These are phyloP conservation scores for Euptelea pleiosperma DNA, from an alignment of 164 flowering plant genomes.

Conservation along the genomic window DNA sequence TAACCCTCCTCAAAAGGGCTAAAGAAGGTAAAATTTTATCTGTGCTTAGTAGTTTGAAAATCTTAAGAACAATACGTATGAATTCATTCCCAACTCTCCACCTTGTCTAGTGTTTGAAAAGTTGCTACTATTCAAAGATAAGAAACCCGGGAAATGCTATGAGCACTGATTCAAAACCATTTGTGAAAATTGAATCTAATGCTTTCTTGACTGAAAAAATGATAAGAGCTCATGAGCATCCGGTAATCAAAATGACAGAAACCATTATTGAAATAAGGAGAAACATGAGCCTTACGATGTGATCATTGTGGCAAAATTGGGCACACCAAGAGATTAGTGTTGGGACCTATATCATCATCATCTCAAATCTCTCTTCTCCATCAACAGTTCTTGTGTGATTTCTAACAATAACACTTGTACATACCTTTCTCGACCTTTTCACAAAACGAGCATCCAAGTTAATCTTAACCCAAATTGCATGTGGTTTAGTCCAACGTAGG, in stretches of 20 bases:
- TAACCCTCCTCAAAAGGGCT: conserved; percentile 1
- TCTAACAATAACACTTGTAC: too few relatives aligned
- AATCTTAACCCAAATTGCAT: too few relatives aligned
- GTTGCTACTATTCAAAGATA: conserved; percentile 2
- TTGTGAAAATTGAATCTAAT: not conserved
- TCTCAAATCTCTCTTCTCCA: conserved; percentile 1
- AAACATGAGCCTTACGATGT: too few relatives aligned
- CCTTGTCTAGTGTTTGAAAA: conserved; percentile 9
- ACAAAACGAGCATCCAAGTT: too few relatives aligned
- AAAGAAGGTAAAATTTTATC: conserved; percentile 12
- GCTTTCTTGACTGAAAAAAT: not conserved
- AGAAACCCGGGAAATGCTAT: conserved; percentile 8
- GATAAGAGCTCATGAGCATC: too few relatives aligned
- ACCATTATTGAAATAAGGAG: not conserved
- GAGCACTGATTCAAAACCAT: not conserved
- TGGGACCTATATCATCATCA: conserved; percentile 10
- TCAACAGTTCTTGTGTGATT: too few relatives aligned
- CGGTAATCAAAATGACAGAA: not conserved
- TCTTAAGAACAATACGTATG: conserved; percentile 12
- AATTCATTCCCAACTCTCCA: not conserved
- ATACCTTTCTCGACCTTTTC: too few relatives aligned
- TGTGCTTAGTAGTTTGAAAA: conserved; percentile 2
- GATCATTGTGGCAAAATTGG: not conserved
- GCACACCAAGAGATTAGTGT: conserved; percentile 1
- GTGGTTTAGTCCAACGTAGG: too few relatives aligned